A percentile compares a stretch with the other conserved stretches of the same genome.
These are phyloP conservation scores for Agarophyton chilense DNA, from an alignment of 23 red algal species.

Conservation along the genomic window DNA sequence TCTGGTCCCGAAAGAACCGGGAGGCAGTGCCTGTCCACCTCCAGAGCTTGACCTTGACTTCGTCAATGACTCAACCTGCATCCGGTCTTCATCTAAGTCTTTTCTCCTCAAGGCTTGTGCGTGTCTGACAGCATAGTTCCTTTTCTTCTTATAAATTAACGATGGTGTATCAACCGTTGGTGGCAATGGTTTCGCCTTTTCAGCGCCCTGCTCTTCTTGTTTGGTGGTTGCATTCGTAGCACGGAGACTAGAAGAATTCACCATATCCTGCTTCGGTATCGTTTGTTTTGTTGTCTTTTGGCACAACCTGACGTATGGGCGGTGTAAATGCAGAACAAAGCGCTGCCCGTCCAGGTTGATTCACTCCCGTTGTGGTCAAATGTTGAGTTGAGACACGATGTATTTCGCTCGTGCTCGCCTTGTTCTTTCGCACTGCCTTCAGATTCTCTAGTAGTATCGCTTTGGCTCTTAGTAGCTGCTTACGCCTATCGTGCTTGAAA, in stretches of 20 bases:
- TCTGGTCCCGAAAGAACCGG: neutral
- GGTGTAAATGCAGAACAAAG: neutral
- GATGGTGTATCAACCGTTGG: neutral
- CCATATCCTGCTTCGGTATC: neutral
- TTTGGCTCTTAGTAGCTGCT: neutral
- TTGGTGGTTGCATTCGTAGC: too few species aligned
- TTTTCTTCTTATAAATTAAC: neutral
- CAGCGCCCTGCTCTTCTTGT: neutral
- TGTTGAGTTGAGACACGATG: neutral
- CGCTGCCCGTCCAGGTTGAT: neutral
- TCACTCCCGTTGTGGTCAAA: neutral
- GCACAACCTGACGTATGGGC: neutral
- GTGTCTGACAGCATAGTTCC: neutral
- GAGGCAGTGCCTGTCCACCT: too few species aligned
- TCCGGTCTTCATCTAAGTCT: neutral
- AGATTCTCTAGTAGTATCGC: slow-evolving; percentile 18
- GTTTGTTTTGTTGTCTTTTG: neutral
- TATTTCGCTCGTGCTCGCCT: neutral
- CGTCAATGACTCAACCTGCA: neutral
- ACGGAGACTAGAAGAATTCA: neutral
- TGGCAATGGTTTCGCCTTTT: neutral
- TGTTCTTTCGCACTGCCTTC: slow-evolving; percentile 7
- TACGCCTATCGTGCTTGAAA: neutral
- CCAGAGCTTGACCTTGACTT: neutral
- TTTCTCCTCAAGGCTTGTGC: neutral